Conservation (phyloP, 345 rosid species). For the Citrus sinensis region DNA sequence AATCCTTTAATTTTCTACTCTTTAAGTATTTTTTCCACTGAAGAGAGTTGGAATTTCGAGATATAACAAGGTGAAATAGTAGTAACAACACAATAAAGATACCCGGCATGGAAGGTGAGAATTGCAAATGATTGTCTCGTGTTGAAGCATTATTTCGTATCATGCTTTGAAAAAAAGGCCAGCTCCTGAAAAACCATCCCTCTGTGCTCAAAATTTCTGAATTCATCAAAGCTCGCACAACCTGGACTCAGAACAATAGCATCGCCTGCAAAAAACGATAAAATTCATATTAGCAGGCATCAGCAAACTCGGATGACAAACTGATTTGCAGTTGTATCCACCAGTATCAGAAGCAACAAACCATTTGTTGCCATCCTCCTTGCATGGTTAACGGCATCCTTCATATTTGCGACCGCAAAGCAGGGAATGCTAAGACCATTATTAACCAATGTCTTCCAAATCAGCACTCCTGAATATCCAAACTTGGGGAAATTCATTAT, state of each 20-base stretch:
- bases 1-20: no score
- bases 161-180: not conserved
- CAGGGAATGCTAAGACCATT: slow-evolving; percentile 32
- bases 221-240: slow-evolving; percentile 40
- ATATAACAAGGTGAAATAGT: no score
- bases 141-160: no score
- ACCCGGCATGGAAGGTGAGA: no score
- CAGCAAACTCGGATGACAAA: not conserved
- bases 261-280: slow-evolving; percentile 15
- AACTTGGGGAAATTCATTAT: slow-evolving; percentile 21
- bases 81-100: no score
- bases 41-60: no score
- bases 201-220: slow-evolving; percentile 34
- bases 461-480: slow-evolving; percentile 27
- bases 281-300: not conserved
- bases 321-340: not conserved
- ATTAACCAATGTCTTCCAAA: slow-evolving; percentile 22
- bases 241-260: slow-evolving; percentile 32
- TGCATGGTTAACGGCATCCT: slow-evolving; percentile 27
- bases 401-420: slow-evolving; percentile 18
- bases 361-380: slow-evolving; percentile 26
- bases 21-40: no score
- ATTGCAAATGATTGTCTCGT: no score
- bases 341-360: slow-evolving; percentile 5
- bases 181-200: slow-evolving; percentile 32